These are phyloP conservation scores for Tolypocladium nubicola DNA, from an alignment of 2,329 filamentous ascomycete genomes.

Conservation along the genomic window DNA sequence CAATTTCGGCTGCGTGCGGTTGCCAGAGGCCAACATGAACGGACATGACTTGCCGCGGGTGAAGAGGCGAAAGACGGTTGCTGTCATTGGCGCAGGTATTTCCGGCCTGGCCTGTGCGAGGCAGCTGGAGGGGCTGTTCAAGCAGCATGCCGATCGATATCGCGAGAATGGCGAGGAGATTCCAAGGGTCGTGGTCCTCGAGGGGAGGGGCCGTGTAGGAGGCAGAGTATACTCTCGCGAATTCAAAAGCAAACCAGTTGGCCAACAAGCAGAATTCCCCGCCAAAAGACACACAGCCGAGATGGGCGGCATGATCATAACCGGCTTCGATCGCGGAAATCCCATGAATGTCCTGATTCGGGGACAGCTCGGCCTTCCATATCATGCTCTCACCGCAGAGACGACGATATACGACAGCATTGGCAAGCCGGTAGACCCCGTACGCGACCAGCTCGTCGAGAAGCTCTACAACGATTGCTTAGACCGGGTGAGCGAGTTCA, in stretches of 20 bases:
- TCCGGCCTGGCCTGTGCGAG: slow-evolving; percentile 85
- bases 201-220: slow-evolving; percentile 79
- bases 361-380: slow-evolving; percentile 78
- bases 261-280: slow-evolving; percentile 40
- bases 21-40: slow-evolving; percentile 34
- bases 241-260: slow-evolving; percentile 47
- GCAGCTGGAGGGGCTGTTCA: slow-evolving; percentile 78
- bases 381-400: slow-evolving; percentile 67
- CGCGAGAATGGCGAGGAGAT: slow-evolving; percentile 53
- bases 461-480: slow-evolving; percentile 91
- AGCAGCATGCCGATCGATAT: slow-evolving; percentile 64
- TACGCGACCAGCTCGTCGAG: slow-evolving; percentile 74
- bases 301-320: slow-evolving; percentile 97
- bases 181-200: slow-evolving; percentile 70
- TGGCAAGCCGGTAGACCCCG: slow-evolving; percentile 65
- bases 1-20: slow-evolving; percentile 84
- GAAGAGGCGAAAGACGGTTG: slow-evolving; percentile 58
- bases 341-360: slow-evolving; percentile 85
- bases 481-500: slow-evolving; percentile 83
- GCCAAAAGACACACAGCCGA: slow-evolving; percentile 70
- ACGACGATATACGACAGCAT: slow-evolving; percentile 85
- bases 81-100: slow-evolving; percentile 89
- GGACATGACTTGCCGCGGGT: slow-evolving; percentile 22
- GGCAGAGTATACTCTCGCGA: slow-evolving; percentile 84
- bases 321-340: slow-evolving; percentile 91